A percentile compares a stretch with the other conserved stretches of the same genome.
These are phyloP conservation scores for Przewalskia tangutica DNA, from an alignment of 257 asterid species.

Conservation along the genomic window DNA sequence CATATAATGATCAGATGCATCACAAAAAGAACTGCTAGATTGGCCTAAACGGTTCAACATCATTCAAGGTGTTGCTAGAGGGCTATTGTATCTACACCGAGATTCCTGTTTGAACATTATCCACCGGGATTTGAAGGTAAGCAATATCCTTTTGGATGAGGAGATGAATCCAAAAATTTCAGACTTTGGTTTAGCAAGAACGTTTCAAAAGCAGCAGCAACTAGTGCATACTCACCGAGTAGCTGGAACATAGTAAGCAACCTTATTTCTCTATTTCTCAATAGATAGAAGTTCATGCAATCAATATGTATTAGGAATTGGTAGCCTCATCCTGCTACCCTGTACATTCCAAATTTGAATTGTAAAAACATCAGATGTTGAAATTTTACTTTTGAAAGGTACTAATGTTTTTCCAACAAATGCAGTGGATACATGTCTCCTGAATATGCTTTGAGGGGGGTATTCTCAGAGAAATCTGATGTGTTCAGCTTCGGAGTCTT, in stretches of 20 bases:
- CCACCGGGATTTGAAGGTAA: conserved; percentile 21
- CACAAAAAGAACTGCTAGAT: conserved; percentile 11
- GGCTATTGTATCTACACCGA: conserved; percentile 21
- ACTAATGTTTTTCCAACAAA: not conserved
- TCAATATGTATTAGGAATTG: not conserved
- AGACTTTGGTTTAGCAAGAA: conserved; percentile 27
- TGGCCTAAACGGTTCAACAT: conserved; percentile 18
- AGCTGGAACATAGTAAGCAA: conserved; percentile 22
- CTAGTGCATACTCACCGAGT: conserved; percentile 17
- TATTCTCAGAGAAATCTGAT: conserved; percentile 11
- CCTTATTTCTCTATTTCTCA: not conserved
- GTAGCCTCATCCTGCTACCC: not conserved
- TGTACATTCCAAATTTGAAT: not conserved
- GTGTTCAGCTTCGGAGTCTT: conserved; percentile 13
- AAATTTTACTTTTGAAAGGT: not conserved
- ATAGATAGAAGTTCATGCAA: not conserved
- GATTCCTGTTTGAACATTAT: conserved; percentile 23
- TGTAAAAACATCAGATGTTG: not conserved
- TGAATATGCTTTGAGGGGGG: conserved; percentile 7
- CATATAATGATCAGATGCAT: conserved; percentile 6
- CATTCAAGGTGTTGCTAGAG: conserved; percentile 20
- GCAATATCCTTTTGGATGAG: conserved; percentile 19
- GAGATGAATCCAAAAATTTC: conserved; percentile 26
- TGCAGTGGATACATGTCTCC: conserved; percentile 14
- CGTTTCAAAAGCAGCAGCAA: conserved; percentile 9